phyloP scores from a whole-genome alignment of 2,329 filamentous ascomycete species.

The Colletotrichum melonis region DNA sequence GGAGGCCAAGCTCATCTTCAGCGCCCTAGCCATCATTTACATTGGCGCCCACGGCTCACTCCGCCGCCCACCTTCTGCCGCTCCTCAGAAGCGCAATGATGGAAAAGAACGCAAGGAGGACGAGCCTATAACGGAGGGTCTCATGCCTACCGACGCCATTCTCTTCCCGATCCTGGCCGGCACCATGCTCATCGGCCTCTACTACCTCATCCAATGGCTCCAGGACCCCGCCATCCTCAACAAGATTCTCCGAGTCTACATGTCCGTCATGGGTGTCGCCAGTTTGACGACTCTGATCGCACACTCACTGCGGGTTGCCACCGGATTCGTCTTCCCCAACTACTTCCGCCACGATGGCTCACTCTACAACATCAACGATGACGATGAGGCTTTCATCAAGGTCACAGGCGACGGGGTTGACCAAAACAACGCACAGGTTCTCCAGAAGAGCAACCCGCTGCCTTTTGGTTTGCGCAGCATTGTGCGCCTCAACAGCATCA shows the following conservation, averaged over 20 bases:
- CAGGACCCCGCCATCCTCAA: constrained; percentile 85
- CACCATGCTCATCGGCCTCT: constrained; percentile 77
- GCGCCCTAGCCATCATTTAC: constrained; percentile 86
- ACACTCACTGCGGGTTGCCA: constrained; percentile 74
- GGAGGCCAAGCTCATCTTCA: constrained; percentile 63
- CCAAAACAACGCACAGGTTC: background rate
- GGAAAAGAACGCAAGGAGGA: constrained; percentile 43
- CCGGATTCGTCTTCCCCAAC: constrained; percentile 78
- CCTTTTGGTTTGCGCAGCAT: constrained; percentile 42
- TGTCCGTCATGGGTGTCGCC: constrained; percentile 82
- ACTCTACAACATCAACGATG: constrained; percentile 59
- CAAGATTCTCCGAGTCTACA: constrained; percentile 85
- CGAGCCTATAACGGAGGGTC: constrained; percentile 63
- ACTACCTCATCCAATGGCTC: constrained; percentile 90
- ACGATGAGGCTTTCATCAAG: constrained; percentile 49
- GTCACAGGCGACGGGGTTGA: background rate
- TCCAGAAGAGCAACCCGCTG: constrained; percentile 42
- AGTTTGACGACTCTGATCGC: constrained; percentile 79
- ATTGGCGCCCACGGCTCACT: constrained; percentile 87
- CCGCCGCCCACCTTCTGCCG: constrained; percentile 84
- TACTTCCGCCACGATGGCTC: constrained; percentile 67
- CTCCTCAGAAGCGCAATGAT: constrained; percentile 62
- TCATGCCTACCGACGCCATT: constrained; percentile 83
- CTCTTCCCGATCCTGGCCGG: constrained; percentile 86
- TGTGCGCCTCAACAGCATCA: background rate